phyloP scores from a whole-genome alignment of 2,329 filamentous ascomycete genomes.

The Aspergillus japonicus region DNA sequence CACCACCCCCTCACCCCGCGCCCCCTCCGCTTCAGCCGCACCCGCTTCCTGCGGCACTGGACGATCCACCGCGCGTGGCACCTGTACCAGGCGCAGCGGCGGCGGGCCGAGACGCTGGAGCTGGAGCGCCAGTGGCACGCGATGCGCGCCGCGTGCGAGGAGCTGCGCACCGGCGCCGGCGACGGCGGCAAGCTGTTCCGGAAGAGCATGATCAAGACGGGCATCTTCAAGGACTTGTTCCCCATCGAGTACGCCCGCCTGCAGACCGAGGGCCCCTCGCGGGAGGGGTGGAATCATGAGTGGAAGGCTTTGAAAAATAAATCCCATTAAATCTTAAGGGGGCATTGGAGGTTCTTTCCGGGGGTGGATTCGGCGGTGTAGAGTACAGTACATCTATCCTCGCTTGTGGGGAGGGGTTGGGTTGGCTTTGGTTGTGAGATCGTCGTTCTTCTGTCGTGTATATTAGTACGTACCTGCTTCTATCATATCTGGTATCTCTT shows the following conservation, averaged over 20 bases:
- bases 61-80: conserved; percentile 97
- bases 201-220: conserved; percentile 87
- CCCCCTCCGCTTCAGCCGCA: conserved; percentile 84
- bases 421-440: too few species aligned
- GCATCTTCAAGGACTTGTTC: conserved; percentile 70
- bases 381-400: too few species aligned
- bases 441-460: too few species aligned
- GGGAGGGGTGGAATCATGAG: conserved; percentile 84
- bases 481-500: too few species aligned
- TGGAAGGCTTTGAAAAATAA: conserved; percentile 64
- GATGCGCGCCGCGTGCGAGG: conserved; percentile 85
- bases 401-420: too few species aligned
- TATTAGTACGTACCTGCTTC: too few species aligned
- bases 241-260: conserved; percentile 80
- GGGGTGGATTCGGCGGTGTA: too few species aligned
- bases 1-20: conserved; percentile 66
- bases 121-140: conserved; percentile 76
- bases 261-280: conserved; percentile 76
- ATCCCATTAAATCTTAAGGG: background rate
- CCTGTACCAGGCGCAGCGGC: conserved; percentile 70
- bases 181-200: conserved; percentile 68
- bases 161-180: conserved; percentile 58
- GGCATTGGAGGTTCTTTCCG: too few species aligned
- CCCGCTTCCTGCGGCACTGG: conserved; percentile 90
- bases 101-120: conserved; percentile 63